Conservation (phyloP, 1,284 basidiomycete genomes). For the Microstroma glucosiphilum region DNA sequence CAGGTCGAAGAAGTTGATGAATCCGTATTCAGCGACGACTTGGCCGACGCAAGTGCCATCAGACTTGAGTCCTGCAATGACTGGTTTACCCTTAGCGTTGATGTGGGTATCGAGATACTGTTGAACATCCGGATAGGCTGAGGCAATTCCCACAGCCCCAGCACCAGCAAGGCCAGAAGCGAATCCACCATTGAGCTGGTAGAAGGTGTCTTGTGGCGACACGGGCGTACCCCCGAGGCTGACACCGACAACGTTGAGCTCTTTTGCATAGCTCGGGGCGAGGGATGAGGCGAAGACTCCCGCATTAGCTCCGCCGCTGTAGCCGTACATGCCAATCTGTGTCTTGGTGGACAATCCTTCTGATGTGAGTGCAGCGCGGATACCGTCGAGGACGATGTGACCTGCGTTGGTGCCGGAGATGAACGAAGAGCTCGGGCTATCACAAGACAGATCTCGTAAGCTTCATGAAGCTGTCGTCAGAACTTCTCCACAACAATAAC, state of each 20-base stretch:
- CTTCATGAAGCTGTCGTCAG: conserved; percentile 37
- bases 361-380: conserved; percentile 3
- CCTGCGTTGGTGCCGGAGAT: conserved; percentile 15
- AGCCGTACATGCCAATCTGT: conserved; percentile 15
- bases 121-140: conserved; percentile 24
- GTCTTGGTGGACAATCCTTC: not conserved
- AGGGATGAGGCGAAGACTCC: conserved; percentile 15
- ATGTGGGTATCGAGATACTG: conserved; percentile 14
- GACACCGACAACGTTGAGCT: conserved; percentile 18
- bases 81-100: conserved; percentile 17
- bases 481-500: conserved; percentile 22
- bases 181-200: conserved; percentile 22
- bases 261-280: conserved; percentile 12
- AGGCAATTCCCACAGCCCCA: conserved; percentile 26
- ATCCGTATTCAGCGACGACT: conserved; percentile 17
- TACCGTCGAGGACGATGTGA: conserved; percentile 12
- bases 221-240: conserved; percentile 36
- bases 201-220: conserved; percentile 23
- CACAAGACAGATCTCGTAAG: not conserved
- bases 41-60: conserved; percentile 20
- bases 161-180: conserved; percentile 35
- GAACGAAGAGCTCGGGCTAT: conserved; percentile 16
- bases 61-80: conserved; percentile 15
- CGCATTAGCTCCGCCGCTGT: conserved; percentile 19
- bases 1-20: conserved; percentile 21